Evolutionary conservation across 2,329 filamentous ascomycete species (phyloP), one percentile per base, ranked within the genome.

Genomic region (Stachybotrys chlorohalonatus): DNA sequence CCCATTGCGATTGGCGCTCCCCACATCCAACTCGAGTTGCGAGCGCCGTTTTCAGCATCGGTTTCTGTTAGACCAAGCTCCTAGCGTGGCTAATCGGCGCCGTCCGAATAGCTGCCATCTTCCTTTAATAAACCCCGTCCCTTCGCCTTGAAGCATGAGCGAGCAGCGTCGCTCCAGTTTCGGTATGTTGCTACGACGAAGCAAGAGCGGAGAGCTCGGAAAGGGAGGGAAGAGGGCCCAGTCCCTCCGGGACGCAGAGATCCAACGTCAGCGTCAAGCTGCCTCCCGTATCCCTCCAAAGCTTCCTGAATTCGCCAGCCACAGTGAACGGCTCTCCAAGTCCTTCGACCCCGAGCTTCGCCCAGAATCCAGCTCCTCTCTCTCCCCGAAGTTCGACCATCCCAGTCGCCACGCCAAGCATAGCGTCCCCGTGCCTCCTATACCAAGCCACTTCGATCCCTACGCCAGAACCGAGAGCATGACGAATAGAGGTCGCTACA

Each of bases 401-500:
- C 67, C 55, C 66, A 60, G 70, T 66, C 59, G 66, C 69, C 58
- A 76, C 76, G 49, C 70, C 61, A 68, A 71, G 62, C 71, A 68
- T 58, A 69, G 68, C 36, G 64, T 76, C 50, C 78, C 83, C 48
- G 70, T 80, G 49, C 82, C 82, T 53, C 83, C 84, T 1, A 74
- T 86, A 53, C 80, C 75, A 67, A 80, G 80, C 55, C 80, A 80
- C 63, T 79, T 82, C 59, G 90, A 95, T 64, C 87, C 89, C 13
- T 94, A 94, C 66, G 84, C 87, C 49, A 83, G 89, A 59, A 86
- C 88, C 42, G 90, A 95, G 76, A 96, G 93, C 79, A 96, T 97
- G 90, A 92, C 93, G 63, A 87, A 97, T 72, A 90, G 94, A 63
- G 91, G 93, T 57, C 88, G 94, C 61, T 96, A 95, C 74, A 96